These are phyloP conservation scores for Hyphopichia fennica DNA, from an alignment of 1,139 yeast genomes.

Conservation along the genomic window DNA sequence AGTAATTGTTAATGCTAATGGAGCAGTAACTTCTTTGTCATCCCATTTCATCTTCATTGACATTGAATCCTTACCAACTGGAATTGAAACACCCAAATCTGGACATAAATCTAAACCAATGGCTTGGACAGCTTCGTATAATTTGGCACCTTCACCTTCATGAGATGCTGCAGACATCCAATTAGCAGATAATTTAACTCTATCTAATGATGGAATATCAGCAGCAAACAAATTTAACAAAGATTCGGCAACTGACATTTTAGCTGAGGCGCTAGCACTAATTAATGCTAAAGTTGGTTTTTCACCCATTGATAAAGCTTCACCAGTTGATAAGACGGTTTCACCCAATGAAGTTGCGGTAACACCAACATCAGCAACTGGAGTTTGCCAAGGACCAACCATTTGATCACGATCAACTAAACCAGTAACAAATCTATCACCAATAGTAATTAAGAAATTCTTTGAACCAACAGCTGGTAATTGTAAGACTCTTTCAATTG, in stretches of 20 bases:
- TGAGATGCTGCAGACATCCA: slow-evolving; percentile 99
- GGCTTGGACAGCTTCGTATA: slow-evolving; percentile 97
- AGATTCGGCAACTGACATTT: slow-evolving; percentile 95
- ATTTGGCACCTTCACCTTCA: slow-evolving; percentile 91
- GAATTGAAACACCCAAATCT: slow-evolving; percentile 84
- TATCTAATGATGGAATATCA: slow-evolving; percentile 72
- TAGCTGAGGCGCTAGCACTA: slow-evolving; percentile 94
- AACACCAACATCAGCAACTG: slow-evolving; percentile 99
- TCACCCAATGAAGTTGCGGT: slow-evolving; percentile 89
- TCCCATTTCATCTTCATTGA: slow-evolving; percentile 99
- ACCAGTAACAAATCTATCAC: slow-evolving; percentile 96
- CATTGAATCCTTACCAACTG: slow-evolving; percentile 99
- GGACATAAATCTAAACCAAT: slow-evolving; percentile 95
- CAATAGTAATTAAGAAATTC: slow-evolving; percentile 91
- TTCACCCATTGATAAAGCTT: slow-evolving; percentile 98
- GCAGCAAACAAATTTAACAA: slow-evolving; percentile 88
- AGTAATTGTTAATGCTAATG: slow-evolving; percentile 87
- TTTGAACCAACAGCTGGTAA: slow-evolving; percentile 96
- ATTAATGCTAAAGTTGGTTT: slow-evolving; percentile 89
- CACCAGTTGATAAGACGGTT: slow-evolving; percentile 73
- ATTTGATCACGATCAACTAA: slow-evolving; percentile 96
- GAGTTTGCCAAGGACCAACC: slow-evolving; percentile 99
- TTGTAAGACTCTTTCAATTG: slow-evolving; percentile 78
- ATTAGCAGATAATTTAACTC: slow-evolving; percentile 89
- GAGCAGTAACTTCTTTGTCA: slow-evolving; percentile 89